Conservation (phyloP, 2,329 filamentous ascomycete species). For the Pseudocercospora cruenta region DNA sequence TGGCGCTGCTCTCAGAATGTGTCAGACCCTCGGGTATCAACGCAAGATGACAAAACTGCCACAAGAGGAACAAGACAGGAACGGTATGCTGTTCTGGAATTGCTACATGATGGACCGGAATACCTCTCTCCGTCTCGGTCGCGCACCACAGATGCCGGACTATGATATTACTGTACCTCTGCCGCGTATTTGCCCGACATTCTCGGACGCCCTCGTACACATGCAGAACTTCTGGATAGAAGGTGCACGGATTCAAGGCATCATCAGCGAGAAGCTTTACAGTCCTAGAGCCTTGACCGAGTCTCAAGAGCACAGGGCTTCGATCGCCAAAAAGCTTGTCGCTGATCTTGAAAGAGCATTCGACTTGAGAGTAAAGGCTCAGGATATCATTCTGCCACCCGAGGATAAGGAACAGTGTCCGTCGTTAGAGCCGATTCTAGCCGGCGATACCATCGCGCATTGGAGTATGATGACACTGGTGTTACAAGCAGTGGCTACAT, state of each 20-base stretch:
- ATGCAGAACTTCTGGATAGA: slow-evolving; percentile 5
- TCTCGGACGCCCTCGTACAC: neutral
- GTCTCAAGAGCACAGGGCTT: neutral
- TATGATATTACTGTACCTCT: slow-evolving; percentile 8
- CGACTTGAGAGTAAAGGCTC: neutral
- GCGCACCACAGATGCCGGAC: slow-evolving; percentile 1
- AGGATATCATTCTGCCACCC: slow-evolving; percentile 3
- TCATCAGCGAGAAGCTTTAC: slow-evolving; percentile 9
- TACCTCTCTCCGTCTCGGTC: slow-evolving; percentile 5
- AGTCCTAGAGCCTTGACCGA: slow-evolving; percentile 1
- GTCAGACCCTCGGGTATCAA: slow-evolving; percentile 9
- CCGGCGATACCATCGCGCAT: neutral
- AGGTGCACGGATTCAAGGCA: slow-evolving; percentile 1
- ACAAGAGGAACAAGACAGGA: slow-evolving; percentile 4
- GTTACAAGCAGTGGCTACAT: neutral
- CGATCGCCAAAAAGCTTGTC: neutral
- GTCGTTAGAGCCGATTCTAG: neutral
- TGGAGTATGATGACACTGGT: slow-evolving; percentile 4
- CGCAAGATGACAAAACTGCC: slow-evolving; percentile 6
- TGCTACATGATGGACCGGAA: slow-evolving; percentile 9
- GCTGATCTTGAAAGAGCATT: neutral
- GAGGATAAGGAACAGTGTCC: neutral
- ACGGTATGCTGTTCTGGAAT: slow-evolving; percentile 9
- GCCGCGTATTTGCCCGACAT: neutral
- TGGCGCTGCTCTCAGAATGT: slow-evolving; percentile 6